phyloP scores from a whole-genome alignment of 257 asterid species.

The Craterostigma plantagineum region DNA sequence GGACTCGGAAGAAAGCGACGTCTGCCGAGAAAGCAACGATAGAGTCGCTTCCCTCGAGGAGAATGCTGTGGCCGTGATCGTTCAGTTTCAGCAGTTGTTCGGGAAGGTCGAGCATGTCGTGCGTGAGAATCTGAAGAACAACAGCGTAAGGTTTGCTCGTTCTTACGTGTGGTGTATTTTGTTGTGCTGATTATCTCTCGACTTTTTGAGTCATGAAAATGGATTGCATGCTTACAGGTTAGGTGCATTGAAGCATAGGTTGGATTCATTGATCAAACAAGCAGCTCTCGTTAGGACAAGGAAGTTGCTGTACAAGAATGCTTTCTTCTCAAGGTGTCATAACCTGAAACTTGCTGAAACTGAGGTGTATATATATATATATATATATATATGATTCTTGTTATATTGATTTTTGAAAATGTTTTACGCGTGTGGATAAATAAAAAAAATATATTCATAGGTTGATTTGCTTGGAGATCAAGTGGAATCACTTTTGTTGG shows the following conservation, averaged over 20 bases:
- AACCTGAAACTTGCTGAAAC: constrained; percentile 52
- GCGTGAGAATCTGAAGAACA: constrained; percentile 19
- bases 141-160: constrained; percentile 33
- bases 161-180: neutral
- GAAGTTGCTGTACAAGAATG: constrained; percentile 41
- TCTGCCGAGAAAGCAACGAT: constrained; percentile 10
- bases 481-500: constrained; percentile 35
- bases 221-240: constrained; percentile 20
- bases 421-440: too few relatives aligned
- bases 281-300: constrained; percentile 18
- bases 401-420: neutral
- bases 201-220: neutral
- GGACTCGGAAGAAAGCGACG: constrained; percentile 9
- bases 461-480: constrained; percentile 80
- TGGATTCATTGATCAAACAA: constrained; percentile 17
- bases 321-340: constrained; percentile 48
- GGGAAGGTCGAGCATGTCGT: constrained; percentile 22
- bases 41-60: constrained; percentile 1
- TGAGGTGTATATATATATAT: constrained; percentile 34
- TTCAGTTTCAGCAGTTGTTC: constrained; percentile 17
- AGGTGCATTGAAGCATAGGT: constrained; percentile 22
- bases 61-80: constrained; percentile 10
- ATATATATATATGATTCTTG: too few relatives aligned
- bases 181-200: too few relatives aligned
- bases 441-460: constrained; percentile 11